Conservation (phyloP, 768 basidiomycete species). For the Tricholoma sp. region DNA sequence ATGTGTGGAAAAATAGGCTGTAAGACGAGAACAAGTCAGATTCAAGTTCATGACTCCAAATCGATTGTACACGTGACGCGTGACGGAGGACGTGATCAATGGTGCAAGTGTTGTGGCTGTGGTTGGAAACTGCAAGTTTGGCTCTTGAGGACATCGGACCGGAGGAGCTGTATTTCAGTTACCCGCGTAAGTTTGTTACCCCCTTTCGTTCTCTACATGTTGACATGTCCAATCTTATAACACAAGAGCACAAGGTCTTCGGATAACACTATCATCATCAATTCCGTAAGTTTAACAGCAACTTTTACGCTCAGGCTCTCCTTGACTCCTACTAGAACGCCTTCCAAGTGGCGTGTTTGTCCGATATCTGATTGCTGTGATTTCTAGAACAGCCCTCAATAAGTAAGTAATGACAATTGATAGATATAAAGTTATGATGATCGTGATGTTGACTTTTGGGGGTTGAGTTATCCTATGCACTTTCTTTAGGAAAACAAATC, state of each 20-base stretch:
- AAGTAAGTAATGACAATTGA: neutral
- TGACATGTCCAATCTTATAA: no score
- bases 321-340: neutral
- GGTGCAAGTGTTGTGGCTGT: neutral
- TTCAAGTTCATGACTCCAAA: constrained; percentile 1
- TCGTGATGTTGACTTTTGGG: neutral
- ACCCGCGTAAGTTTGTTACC: no score
- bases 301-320: neutral
- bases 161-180: no score
- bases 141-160: no score
- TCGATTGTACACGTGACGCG: neutral
- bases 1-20: constrained; percentile 13
- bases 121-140: neutral
- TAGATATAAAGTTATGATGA: neutral
- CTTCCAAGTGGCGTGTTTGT: neutral
- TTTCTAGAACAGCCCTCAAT: neutral
- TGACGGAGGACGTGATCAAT: neutral
- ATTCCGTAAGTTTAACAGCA: neutral
- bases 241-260: neutral
- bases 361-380: neutral
- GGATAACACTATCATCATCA: neutral
- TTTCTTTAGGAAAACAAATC: neutral
- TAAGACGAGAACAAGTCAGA: constrained; percentile 19
- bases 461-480: neutral
- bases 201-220: no score